Conservation (phyloP, 192 early-diverging fungal genomes). For the Ramicandelaber brevisporus region DNA sequence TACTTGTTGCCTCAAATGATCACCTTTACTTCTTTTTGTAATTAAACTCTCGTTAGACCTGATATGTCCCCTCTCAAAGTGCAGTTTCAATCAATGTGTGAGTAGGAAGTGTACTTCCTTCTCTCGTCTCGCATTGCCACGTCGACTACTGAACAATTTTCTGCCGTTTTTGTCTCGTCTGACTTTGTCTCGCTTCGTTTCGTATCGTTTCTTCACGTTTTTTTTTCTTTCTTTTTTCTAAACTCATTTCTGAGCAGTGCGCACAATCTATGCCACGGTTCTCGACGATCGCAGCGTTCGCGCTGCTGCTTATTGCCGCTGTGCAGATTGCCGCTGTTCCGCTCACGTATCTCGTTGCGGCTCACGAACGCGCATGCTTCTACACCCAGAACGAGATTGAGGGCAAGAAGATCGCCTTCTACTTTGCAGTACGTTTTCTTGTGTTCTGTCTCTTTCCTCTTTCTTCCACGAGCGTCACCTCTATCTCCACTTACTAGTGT, state of each 20-base stretch:
- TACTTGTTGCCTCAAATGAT: no score
- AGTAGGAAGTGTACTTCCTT: no score
- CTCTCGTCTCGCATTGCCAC: no score
- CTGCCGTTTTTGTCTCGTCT: neutral
- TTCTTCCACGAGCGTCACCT: no score
- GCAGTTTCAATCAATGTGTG: no score
- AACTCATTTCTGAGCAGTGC: neutral
- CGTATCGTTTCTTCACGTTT: neutral
- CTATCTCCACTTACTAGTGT: no score
- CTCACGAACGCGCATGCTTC: slow-evolving; percentile 82
- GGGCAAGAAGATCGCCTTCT: slow-evolving; percentile 85
- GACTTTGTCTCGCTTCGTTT: slow-evolving; percentile 1
- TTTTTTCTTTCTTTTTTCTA: slow-evolving; percentile 1
- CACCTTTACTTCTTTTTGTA: no score
- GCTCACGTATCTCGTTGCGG: slow-evolving; percentile 66
- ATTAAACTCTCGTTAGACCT: no score
- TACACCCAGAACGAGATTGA: slow-evolving; percentile 48
- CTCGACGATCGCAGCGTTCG: slow-evolving; percentile 4
- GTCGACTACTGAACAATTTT: no score
- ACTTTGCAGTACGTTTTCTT: slow-evolving; percentile 74
- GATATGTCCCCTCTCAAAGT: no score
- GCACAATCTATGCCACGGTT: neutral
- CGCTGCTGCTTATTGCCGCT: slow-evolving; percentile 14
- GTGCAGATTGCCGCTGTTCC: slow-evolving; percentile 27
- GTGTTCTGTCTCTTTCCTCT: neutral